These are phyloP conservation scores for Parmales sp. DNA, from an alignment of 108 stramenopile species.

Conservation along the genomic window DNA sequence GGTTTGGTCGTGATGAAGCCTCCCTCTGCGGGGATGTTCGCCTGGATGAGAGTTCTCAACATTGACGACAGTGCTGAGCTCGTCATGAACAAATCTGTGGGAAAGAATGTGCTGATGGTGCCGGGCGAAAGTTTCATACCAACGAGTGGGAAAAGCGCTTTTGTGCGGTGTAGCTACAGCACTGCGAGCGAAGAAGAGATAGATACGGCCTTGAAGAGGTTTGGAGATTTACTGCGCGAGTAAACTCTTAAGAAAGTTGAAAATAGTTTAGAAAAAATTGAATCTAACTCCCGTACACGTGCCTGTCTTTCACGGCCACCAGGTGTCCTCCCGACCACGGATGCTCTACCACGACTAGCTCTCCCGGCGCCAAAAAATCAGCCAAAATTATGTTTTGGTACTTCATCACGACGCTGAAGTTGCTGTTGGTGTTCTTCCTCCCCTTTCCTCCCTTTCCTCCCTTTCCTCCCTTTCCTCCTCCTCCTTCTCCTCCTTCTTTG, in stretches of 20 bases:
- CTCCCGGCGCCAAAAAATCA: no score
- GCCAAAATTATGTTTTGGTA: no score
- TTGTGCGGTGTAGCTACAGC: slow-evolving; percentile 20
- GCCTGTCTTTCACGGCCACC: no score
- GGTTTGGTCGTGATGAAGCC: slow-evolving; percentile 15
- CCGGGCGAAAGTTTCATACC: slow-evolving; percentile 27
- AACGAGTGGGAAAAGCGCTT: background rate
- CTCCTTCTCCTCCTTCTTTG: no score
- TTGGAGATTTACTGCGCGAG: slow-evolving; percentile 9
- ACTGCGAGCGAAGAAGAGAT: slow-evolving; percentile 26
- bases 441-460: no score
- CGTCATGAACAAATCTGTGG: slow-evolving; percentile 20
- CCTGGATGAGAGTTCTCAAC: slow-evolving; percentile 27
- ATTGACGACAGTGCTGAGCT: slow-evolving; percentile 12
- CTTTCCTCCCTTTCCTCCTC: no score
- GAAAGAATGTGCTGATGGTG: slow-evolving; percentile 25
- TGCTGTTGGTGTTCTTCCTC: no score
- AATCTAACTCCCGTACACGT: no score
- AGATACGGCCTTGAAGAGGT: slow-evolving; percentile 20
- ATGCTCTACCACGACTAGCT: no score
- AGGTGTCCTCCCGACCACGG: no score
- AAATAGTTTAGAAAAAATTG: no score
- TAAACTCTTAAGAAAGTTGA: background rate
- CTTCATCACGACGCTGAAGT: no score
- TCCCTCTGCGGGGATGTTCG: slow-evolving; percentile 49